Evolutionary conservation across 148 eudicot genomes (phyloP).

Genomic region (Rhododendron vialii): DNA sequence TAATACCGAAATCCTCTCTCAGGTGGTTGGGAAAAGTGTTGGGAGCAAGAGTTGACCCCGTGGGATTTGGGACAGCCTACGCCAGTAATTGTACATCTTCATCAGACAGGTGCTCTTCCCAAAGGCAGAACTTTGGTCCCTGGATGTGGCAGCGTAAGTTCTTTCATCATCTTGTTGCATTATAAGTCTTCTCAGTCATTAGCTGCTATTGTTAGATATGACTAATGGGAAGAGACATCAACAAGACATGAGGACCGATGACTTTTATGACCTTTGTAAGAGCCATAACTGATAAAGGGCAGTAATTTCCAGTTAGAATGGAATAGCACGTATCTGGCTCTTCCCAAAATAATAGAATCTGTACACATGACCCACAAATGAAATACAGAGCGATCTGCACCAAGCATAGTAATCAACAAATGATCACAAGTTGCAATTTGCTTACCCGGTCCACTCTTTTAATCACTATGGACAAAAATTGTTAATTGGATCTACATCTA

Average conservation of each 20-base stretch:
- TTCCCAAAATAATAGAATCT: background rate
- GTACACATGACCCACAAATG: background rate
- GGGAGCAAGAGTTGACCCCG: constrained; percentile 67
- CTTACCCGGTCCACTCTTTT: background rate
- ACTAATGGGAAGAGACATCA: background rate
- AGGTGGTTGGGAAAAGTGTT: constrained; percentile 78
- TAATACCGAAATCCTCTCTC: background rate
- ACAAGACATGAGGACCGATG: background rate
- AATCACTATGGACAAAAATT: background rate
- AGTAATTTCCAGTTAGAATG: background rate
- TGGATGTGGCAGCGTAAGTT: constrained; percentile 80
- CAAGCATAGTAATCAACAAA: background rate
- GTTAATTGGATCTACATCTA: background rate
- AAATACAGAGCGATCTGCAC: background rate
- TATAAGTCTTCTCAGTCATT: background rate
- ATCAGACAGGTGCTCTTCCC: constrained; percentile 48
- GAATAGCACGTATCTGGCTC: background rate
- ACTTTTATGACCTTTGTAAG: background rate
- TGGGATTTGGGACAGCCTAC: constrained; percentile 90
- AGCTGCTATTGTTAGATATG: background rate
- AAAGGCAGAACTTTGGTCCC: constrained; percentile 78
- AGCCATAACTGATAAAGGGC: background rate
- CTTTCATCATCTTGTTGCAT: background rate
- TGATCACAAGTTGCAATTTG: background rate
- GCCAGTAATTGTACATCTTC: constrained; percentile 62